These are phyloP conservation scores for Nidula niveotomentosa DNA, from an alignment of 1,284 basidiomycete genomes.

Conservation along the genomic window DNA sequence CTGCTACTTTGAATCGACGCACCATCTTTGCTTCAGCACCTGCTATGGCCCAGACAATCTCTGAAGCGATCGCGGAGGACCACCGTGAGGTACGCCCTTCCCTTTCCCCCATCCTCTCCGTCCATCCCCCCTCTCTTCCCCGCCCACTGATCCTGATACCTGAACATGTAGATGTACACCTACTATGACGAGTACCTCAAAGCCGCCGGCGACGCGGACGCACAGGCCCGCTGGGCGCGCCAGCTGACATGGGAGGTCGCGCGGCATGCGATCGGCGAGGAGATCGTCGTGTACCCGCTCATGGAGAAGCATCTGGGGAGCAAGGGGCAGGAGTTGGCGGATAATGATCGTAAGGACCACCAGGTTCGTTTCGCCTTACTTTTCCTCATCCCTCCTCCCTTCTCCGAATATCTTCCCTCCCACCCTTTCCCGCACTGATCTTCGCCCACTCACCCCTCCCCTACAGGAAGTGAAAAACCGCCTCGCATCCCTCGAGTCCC, in stretches of 20 bases:
- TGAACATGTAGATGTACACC: conserved; percentile 29
- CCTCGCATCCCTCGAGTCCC: conserved; percentile 44
- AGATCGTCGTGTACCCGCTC: conserved; percentile 66
- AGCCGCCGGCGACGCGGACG: conserved; percentile 40
- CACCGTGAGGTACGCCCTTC: conserved; percentile 17
- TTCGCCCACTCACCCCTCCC: no score
- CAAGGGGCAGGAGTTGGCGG: conserved; percentile 50
- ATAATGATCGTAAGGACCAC: conserved; percentile 62
- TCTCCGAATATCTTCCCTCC: not conserved
- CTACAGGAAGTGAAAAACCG: conserved; percentile 40
- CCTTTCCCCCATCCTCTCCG: not conserved
- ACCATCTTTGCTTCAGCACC: no score
- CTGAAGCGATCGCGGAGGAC: conserved; percentile 20
- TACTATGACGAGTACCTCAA: conserved; percentile 55
- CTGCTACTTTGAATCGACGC: no score
- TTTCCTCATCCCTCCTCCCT: not conserved
- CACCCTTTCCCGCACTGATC: no score
- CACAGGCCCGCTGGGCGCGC: conserved; percentile 53
- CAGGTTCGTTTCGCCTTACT: conserved; percentile 33
- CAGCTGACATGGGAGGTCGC: conserved; percentile 63
- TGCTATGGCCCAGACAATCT: conserved; percentile 13
- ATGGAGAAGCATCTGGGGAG: conserved; percentile 62
- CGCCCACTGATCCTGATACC: not conserved
- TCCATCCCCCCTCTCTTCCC: not conserved
- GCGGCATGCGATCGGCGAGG: conserved; percentile 63